phyloP scores from a whole-genome alignment of 164 flowering plant species.

The Annona cherimola region DNA sequence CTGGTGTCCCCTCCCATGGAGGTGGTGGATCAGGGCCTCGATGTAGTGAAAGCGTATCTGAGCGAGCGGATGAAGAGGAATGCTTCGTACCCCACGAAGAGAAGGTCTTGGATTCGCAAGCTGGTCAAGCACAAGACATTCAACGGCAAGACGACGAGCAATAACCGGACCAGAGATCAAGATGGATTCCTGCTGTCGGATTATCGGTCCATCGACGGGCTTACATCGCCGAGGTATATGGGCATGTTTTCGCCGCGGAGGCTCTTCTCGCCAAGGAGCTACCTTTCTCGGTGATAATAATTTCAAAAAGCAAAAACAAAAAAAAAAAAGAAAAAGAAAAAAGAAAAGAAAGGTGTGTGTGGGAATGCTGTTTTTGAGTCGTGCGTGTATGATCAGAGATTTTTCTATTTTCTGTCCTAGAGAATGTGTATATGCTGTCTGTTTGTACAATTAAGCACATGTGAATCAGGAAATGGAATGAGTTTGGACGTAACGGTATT shows the following conservation, averaged over 20 bases:
- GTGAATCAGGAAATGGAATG: too few species aligned
- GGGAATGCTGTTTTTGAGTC: not conserved
- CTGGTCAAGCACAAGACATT: conserved; percentile 53
- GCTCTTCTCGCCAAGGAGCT: conserved; percentile 46
- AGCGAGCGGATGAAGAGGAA: conserved; percentile 49
- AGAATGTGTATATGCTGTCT: too few species aligned
- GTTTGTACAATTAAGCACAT: too few species aligned
- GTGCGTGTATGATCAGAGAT: not conserved
- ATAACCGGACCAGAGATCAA: conserved; percentile 19
- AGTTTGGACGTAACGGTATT: too few species aligned
- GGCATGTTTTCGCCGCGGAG: conserved; percentile 70
- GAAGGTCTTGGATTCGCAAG: conserved; percentile 56
- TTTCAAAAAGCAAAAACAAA: too few species aligned
- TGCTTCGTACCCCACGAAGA: conserved; percentile 18
- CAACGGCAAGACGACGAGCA: conserved; percentile 22
- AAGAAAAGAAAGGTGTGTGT: not conserved
- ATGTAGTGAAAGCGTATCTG: conserved; percentile 55
- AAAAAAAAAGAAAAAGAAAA: too few species aligned
- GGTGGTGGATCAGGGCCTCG: conserved; percentile 50
- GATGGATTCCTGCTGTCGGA: conserved; percentile 38
- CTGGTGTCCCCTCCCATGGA: conserved; percentile 69
- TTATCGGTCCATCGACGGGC: conserved; percentile 46
- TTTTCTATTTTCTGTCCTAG: not conserved
- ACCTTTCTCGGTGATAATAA: not conserved
- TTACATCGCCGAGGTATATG: conserved; percentile 52